Conservation (phyloP, 305 asterid genomes). For the Solanum hybrid region DNA sequence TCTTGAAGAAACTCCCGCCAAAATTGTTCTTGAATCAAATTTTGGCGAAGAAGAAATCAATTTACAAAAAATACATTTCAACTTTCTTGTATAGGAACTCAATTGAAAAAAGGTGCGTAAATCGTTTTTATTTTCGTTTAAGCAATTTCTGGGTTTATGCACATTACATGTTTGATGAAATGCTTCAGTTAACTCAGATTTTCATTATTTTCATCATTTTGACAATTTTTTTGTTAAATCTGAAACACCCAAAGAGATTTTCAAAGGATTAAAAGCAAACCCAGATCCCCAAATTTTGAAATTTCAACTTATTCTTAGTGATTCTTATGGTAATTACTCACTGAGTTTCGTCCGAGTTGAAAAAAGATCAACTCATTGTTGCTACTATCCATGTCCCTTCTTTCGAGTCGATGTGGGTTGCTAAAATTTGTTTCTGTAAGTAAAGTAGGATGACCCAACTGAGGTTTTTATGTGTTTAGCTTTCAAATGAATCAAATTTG, state of each 20-base stretch:
- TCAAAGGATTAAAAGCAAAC: constrained; percentile 12
- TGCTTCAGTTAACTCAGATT: constrained; percentile 9
- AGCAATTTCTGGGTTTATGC: background rate
- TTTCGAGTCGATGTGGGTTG: constrained; percentile 39
- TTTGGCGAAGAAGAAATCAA: background rate
- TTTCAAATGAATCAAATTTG: constrained; percentile 61
- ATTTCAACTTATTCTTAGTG: constrained; percentile 37
- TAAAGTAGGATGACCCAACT: constrained; percentile 45
- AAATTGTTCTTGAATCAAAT: background rate
- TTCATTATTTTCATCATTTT: background rate
- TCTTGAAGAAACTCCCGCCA: constrained; percentile 1
- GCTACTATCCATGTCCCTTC: constrained; percentile 46
- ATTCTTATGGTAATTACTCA: constrained; percentile 58
- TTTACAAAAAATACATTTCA: background rate
- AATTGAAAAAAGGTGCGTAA: background rate
- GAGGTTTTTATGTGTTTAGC: constrained; percentile 45
- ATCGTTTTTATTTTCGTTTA: no score
- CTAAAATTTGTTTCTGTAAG: constrained; percentile 18
- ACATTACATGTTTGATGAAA: constrained; percentile 32
- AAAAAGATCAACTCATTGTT: constrained; percentile 28
- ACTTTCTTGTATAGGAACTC: background rate
- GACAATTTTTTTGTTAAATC: background rate
- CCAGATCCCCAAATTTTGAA: constrained; percentile 10
- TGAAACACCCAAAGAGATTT: background rate
- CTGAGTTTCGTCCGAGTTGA: constrained; percentile 62